phyloP scores from a whole-genome alignment of 2,329 filamentous ascomycete genomes.

The Claviceps pazoutovae region DNA sequence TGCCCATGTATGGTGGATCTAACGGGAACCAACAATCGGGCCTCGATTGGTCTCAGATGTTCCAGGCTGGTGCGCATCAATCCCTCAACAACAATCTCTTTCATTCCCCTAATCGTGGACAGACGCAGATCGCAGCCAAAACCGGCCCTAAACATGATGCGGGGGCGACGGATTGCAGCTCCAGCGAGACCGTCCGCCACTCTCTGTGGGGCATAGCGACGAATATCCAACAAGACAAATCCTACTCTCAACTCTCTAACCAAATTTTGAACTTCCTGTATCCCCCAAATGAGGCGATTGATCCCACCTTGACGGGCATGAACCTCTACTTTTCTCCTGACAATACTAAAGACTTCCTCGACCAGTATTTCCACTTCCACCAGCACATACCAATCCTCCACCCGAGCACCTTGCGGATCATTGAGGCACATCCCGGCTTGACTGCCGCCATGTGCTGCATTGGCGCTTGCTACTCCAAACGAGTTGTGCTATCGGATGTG shows the following conservation, averaged over 20 bases:
- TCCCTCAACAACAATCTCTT: slow-evolving; percentile 45
- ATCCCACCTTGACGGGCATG: slow-evolving; percentile 41
- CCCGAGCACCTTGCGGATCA: slow-evolving; percentile 54
- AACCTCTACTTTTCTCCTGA: slow-evolving; percentile 51
- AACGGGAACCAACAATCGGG: slow-evolving; percentile 47
- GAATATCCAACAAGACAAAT: slow-evolving; percentile 28
- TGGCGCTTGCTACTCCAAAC: slow-evolving; percentile 61
- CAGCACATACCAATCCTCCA: slow-evolving; percentile 62
- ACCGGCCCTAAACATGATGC: slow-evolving; percentile 45
- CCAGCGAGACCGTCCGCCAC: slow-evolving; percentile 33
- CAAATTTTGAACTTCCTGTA: slow-evolving; percentile 44
- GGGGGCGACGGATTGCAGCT: slow-evolving; percentile 33
- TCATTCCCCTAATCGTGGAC: slow-evolving; percentile 45
- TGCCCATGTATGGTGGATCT: slow-evolving; percentile 48
- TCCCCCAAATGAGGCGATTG: slow-evolving; percentile 29
- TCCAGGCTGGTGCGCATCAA: slow-evolving; percentile 57
- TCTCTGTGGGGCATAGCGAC: slow-evolving; percentile 34
- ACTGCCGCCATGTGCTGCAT: slow-evolving; percentile 58
- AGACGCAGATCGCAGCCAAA: slow-evolving; percentile 57
- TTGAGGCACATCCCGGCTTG: slow-evolving; percentile 51
- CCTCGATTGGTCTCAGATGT: slow-evolving; percentile 69
- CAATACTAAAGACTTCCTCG: slow-evolving; percentile 57
- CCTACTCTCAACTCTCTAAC: slow-evolving; percentile 39
- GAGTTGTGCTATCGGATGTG: slow-evolving; percentile 43
- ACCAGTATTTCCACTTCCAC: slow-evolving; percentile 59